Evolutionary conservation across 2,329 filamentous ascomycete species (phyloP).

Genomic region (Aspergillus tamarii): DNA sequence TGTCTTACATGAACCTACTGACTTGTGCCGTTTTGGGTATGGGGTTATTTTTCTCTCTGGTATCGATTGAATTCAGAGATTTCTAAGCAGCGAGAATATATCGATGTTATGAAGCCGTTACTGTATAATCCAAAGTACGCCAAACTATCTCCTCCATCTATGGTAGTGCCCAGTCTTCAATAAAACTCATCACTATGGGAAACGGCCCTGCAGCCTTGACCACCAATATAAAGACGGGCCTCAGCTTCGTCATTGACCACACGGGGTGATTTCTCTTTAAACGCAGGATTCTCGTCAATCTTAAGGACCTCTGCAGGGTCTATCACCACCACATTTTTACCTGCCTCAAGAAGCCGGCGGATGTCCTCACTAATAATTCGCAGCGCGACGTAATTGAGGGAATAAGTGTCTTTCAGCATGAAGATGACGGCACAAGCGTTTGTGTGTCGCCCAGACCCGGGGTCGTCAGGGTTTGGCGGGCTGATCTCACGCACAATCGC

Average conservation of each 20-base stretch:
- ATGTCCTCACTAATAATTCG: not conserved
- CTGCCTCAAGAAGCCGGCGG: not conserved
- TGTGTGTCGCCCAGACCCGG: not conserved
- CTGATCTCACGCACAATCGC: not conserved
- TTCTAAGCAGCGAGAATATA: not conserved
- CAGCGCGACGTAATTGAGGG: not conserved
- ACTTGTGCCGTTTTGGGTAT: no score
- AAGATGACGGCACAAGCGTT: not conserved
- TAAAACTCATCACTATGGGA: not conserved
- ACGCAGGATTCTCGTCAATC: not conserved
- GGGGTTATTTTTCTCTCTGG: no score
- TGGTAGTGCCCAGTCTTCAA: not conserved
- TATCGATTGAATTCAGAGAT: no score
- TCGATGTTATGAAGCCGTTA: not conserved
- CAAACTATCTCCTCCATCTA: not conserved
- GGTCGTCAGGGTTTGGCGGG: not conserved
- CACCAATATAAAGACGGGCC: not conserved
- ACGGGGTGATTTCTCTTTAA: not conserved
- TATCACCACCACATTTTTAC: not conserved
- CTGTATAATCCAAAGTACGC: not conserved
- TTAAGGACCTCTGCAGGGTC: not conserved
- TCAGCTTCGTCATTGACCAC: not conserved
- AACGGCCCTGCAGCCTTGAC: not conserved
- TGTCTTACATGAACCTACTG: no score
- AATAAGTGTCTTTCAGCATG: not conserved